These are phyloP conservation scores for Bondarzewia mesenterica DNA, from an alignment of 1,284 basidiomycete species.

Conservation along the genomic window DNA sequence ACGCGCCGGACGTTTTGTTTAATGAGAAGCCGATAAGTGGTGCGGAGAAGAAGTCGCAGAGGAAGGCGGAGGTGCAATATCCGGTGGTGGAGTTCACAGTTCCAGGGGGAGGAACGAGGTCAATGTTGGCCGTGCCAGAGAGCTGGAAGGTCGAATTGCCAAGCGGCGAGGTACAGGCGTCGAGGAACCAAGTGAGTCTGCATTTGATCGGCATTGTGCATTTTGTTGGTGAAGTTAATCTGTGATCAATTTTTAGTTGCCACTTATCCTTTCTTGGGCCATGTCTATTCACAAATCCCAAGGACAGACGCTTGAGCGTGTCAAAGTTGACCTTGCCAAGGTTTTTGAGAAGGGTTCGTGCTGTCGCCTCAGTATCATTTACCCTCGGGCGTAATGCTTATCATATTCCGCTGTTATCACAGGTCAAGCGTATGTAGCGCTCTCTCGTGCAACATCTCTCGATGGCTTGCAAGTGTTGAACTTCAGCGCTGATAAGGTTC, in stretches of 20 bases:
- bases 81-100: slow-evolving; percentile 29
- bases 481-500: slow-evolving; percentile 71
- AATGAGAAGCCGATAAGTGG: slow-evolving; percentile 16
- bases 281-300: slow-evolving; percentile 96
- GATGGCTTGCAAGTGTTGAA: slow-evolving; percentile 78
- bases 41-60: slow-evolving; percentile 8
- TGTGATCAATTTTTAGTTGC: slow-evolving; percentile 37
- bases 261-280: slow-evolving; percentile 82
- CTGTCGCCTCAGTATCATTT: neutral
- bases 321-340: slow-evolving; percentile 74
- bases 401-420: too few relatives aligned
- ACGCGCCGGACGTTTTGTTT: slow-evolving; percentile 20
- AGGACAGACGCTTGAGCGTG: slow-evolving; percentile 82
- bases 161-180: slow-evolving; percentile 73
- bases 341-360: slow-evolving; percentile 82
- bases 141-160: slow-evolving; percentile 82
- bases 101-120: slow-evolving; percentile 29
- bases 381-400: too few relatives aligned
- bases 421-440: slow-evolving; percentile 80
- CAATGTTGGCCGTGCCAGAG: slow-evolving; percentile 52
- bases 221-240: neutral
- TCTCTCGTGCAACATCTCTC: slow-evolving; percentile 85
- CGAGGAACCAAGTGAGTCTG: slow-evolving; percentile 55
- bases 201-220: slow-evolving; percentile 5
- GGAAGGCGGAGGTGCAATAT: slow-evolving; percentile 11